Evolutionary conservation across 257 asterid genomes (phyloP).

Genomic region (Plantago ovata): DNA sequence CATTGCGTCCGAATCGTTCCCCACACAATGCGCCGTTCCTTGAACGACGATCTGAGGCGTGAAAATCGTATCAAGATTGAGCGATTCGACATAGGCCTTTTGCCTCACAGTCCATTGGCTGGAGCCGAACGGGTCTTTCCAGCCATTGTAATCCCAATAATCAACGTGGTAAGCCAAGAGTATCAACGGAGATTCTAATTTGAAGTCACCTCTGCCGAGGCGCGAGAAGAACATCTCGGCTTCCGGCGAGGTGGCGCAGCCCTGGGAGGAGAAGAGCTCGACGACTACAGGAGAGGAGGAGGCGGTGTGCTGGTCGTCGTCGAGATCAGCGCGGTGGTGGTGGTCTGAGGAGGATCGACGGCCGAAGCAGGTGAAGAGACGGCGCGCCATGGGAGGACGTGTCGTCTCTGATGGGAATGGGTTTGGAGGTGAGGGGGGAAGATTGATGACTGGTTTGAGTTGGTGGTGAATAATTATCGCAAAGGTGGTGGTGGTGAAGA

Average conservation of each 20-base stretch:
- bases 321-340: conserved; percentile 36
- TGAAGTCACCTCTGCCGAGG: conserved; percentile 83
- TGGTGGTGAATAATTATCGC: background rate
- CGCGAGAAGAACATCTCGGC: conserved; percentile 87
- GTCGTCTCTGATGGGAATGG: conserved; percentile 25
- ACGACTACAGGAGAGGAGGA: conserved; percentile 72
- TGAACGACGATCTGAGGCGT: conserved; percentile 85
- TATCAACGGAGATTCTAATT: conserved; percentile 55
- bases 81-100: conserved; percentile 73
- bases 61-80: conserved; percentile 62
- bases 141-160: conserved; percentile 86
- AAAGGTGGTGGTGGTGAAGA: conserved; percentile 3
- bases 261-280: conserved; percentile 92
- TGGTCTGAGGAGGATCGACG: conserved; percentile 19
- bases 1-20: conserved; percentile 46
- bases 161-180: conserved; percentile 81
- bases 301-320: conserved; percentile 55
- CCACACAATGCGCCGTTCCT: conserved; percentile 65
- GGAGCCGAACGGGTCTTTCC: conserved; percentile 91
- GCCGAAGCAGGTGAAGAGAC: conserved; percentile 66
- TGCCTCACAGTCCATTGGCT: conserved; percentile 87
- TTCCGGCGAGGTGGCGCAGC: conserved; percentile 81
- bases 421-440: background rate
- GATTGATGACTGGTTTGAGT: background rate
- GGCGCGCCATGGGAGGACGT: conserved; percentile 53